These are phyloP conservation scores for Pleurotus sapidus DNA, from an alignment of 768 basidiomycete genomes.

Conservation along the genomic window DNA sequence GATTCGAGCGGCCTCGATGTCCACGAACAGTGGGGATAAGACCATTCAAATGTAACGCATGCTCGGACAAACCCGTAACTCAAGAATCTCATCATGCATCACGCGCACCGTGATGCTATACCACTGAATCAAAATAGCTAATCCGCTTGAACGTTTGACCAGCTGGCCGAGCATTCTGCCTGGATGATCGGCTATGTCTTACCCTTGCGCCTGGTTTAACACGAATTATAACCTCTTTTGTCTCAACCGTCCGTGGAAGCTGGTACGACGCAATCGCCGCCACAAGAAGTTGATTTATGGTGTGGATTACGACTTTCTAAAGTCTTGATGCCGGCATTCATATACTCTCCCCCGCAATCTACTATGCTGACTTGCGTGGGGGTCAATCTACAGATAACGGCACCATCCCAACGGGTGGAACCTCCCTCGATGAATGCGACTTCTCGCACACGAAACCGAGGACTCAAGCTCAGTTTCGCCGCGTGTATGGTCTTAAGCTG, in stretches of 20 bases:
- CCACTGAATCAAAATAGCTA: no score
- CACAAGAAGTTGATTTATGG: not conserved
- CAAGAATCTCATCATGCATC: no score
- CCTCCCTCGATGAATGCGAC: not conserved
- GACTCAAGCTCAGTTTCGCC: no score
- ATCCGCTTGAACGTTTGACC: not conserved
- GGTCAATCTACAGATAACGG: not conserved
- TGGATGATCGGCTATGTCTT: not conserved
- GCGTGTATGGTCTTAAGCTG: no score
- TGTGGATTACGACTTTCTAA: not conserved
- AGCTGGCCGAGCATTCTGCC: not conserved
- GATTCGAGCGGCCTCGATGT: not conserved
- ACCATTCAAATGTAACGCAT: not conserved
- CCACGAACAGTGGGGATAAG: conserved; percentile 6
- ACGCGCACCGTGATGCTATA: no score
- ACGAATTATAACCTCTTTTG: not conserved
- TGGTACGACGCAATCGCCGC: not conserved
- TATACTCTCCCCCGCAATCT: conserved; percentile 5
- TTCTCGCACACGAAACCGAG: no score
- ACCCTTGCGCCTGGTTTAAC: no score
- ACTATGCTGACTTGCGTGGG: not conserved
- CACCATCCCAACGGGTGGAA: not conserved
- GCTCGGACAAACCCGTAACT: not conserved
- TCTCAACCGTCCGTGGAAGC: not conserved
- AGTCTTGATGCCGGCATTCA: conserved; percentile 4